Conservation (phyloP, 2,329 filamentous ascomycete species). For the Fusarium virguliforme region DNA sequence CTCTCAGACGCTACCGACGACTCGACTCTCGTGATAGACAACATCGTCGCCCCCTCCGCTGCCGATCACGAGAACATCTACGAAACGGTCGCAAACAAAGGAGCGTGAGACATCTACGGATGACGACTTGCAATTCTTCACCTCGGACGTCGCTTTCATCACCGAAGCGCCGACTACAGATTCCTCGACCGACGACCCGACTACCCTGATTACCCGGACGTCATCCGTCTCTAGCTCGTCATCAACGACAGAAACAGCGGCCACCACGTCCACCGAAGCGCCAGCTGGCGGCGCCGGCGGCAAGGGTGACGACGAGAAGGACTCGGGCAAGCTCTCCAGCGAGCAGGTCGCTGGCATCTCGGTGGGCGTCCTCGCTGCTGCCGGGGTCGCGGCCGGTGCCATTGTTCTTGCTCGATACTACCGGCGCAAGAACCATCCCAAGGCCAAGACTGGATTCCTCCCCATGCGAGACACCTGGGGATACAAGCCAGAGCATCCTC, state of each 20-base stretch:
- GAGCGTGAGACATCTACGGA: conserved; percentile 20
- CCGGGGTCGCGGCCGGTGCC: conserved; percentile 64
- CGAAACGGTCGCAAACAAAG: conserved; percentile 17
- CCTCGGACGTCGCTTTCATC: conserved; percentile 27
- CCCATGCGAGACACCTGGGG: conserved; percentile 58
- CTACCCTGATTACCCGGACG: background rate
- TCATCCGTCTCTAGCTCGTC: conserved; percentile 20
- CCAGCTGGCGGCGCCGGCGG: conserved; percentile 33
- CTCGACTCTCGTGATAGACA: conserved; percentile 52
- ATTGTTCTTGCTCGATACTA: conserved; percentile 62
- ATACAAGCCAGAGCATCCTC: conserved; percentile 51
- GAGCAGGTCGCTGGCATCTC: conserved; percentile 72
- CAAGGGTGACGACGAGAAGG: conserved; percentile 33
- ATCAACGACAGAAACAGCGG: conserved; percentile 33
- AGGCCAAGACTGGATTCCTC: conserved; percentile 59
- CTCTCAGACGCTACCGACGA: conserved; percentile 48
- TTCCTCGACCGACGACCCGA: conserved; percentile 23
- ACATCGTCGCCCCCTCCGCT: conserved; percentile 46
- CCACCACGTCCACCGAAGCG: conserved; percentile 36
- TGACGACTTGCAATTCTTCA: background rate
- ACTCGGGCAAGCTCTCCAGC: conserved; percentile 51
- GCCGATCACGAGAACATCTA: conserved; percentile 25
- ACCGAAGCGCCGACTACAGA: conserved; percentile 31
- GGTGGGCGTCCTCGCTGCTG: conserved; percentile 67
- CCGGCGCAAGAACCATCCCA: conserved; percentile 60